phyloP scores from a whole-genome alignment of 306 rosid genomes.

The Lathyrus aphaca region DNA sequence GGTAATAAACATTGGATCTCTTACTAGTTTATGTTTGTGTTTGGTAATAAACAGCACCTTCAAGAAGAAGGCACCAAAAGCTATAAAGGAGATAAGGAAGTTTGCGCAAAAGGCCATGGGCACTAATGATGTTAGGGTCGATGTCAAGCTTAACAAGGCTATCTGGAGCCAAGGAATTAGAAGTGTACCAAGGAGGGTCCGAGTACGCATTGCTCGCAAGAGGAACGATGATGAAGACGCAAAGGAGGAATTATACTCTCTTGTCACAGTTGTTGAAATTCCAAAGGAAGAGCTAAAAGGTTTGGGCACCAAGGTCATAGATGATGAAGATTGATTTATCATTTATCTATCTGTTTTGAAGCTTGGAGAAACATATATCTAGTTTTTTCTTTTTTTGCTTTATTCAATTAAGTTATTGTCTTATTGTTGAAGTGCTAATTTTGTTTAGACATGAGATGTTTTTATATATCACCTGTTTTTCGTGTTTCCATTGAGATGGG shows the following conservation, averaged over 20 bases:
- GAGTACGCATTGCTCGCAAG: conserved; percentile 98
- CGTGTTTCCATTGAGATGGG: background rate
- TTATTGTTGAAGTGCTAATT: conserved; percentile 23
- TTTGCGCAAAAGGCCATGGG: conserved; percentile 96
- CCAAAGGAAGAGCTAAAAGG: conserved; percentile 86
- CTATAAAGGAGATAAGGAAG: conserved; percentile 93
- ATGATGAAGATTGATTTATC: conserved; percentile 74
- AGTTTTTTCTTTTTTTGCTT: conserved; percentile 17
- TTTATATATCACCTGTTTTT: conserved; percentile 10
- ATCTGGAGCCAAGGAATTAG: conserved; percentile 97
- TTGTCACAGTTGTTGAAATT: conserved; percentile 84
- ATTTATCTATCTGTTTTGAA: conserved; percentile 25
- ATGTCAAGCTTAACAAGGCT: conserved; percentile 86
- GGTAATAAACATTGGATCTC: conserved; percentile 43
- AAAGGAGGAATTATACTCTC: conserved; percentile 91
- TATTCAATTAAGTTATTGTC: conserved; percentile 7
- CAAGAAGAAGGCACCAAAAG: conserved; percentile 97
- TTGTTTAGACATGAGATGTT: conserved; percentile 21
- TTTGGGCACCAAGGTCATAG: conserved; percentile 85
- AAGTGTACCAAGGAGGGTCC: conserved; percentile 89
- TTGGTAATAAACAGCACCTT: conserved; percentile 62
- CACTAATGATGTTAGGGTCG: conserved; percentile 86
- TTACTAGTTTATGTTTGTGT: background rate
- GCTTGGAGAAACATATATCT: conserved; percentile 23
- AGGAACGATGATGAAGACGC: conserved; percentile 98